Base-by-base conservation (phyloP, 1,139 yeast species). In the Suhomyces kunorum region DNA sequence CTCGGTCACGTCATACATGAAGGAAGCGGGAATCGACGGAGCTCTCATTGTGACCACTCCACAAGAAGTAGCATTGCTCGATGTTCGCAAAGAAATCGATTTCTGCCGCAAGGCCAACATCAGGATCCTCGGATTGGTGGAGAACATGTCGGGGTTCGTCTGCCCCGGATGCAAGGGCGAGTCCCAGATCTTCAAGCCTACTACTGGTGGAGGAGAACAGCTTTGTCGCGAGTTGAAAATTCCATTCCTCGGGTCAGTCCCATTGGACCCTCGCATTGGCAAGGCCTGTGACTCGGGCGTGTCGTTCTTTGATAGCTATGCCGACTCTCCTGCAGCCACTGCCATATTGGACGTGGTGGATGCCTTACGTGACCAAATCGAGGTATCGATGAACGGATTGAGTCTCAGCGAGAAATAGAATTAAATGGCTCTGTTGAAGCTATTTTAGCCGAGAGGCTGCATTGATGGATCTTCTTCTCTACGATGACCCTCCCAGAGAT, bases 131-230 rank as follows among this genome's bases (percentile, higher is more conserved):
- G 99, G 99, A 0, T 64, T 94, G 19, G 97, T 94, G 23, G 99
- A 94, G 59, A 94, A 94, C 60, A 94, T 94, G 99, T 81, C 96
- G 6, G 98, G 98, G 1, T 94, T 94, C 67, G 98, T 94, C 12
- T 94, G 99, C 59, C 98, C 98, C 4, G 81, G 74, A 51, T 94
- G 99, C 63, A 78, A 87, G 47, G 95, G 95, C 7, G 88, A 89
- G 61, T 86, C 96, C 0, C 82, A 84, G 54, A 90, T 94, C 9
- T 94, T 94, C 64, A 85, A 84, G 48, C 88, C 98, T 25, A 92
- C 98, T 4, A 94, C 98, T 1, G 98, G 98, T 12, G 99, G 99
- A 14, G 99, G 98, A 6, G 75, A 78, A 51, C 80, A 82, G 26
- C 67, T 94, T 40, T 94, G 98, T 42, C 66, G 83, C 52, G 98